Percentiles rank a stretch among this genome's conserved stretches.
Evolutionary conservation across 805 yeast species (phyloP).

Genomic region (Kodamaea fukazawae): DNA sequence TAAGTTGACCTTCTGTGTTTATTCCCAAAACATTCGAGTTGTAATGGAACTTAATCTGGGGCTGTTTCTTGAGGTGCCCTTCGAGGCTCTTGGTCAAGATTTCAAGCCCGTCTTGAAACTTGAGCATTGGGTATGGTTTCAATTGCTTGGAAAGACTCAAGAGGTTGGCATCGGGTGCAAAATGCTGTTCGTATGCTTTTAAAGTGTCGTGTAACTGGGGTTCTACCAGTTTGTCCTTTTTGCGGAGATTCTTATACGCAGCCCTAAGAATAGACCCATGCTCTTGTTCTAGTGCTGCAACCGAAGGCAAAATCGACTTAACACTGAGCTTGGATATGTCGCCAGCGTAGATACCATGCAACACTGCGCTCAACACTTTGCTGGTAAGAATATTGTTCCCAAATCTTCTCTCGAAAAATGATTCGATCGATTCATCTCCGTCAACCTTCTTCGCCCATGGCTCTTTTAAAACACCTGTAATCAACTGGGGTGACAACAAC

Average conservation of each 20-base stretch:
- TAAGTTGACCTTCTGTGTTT: neutral
- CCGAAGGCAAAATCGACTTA: conserved; percentile 51
- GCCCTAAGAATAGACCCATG: conserved; percentile 58
- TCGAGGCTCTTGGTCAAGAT: conserved; percentile 46
- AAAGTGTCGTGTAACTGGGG: conserved; percentile 18
- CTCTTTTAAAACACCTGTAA: conserved; percentile 48
- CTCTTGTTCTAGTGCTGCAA: conserved; percentile 56
- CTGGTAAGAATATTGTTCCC: conserved; percentile 49
- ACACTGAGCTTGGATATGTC: conserved; percentile 68
- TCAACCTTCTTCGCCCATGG: conserved; percentile 37
- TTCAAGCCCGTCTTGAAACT: conserved; percentile 56
- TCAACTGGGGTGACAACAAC: conserved; percentile 40
- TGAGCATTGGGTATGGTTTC: conserved; percentile 59
- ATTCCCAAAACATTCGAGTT: conserved; percentile 19
- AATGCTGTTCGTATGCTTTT: conserved; percentile 33
- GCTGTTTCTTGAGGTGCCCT: conserved; percentile 30
- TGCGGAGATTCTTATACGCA: conserved; percentile 23
- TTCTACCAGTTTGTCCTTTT: neutral
- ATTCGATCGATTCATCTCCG: conserved; percentile 68
- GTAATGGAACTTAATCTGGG: conserved; percentile 42
- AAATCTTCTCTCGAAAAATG: conserved; percentile 67
- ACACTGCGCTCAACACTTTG: conserved; percentile 73
- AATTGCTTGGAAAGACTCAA: conserved; percentile 33
- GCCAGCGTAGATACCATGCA: conserved; percentile 85
- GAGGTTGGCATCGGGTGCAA: conserved; percentile 43